Conservation (phyloP, 2,329 filamentous ascomycete genomes). For the Aspergillus tubingensis region DNA sequence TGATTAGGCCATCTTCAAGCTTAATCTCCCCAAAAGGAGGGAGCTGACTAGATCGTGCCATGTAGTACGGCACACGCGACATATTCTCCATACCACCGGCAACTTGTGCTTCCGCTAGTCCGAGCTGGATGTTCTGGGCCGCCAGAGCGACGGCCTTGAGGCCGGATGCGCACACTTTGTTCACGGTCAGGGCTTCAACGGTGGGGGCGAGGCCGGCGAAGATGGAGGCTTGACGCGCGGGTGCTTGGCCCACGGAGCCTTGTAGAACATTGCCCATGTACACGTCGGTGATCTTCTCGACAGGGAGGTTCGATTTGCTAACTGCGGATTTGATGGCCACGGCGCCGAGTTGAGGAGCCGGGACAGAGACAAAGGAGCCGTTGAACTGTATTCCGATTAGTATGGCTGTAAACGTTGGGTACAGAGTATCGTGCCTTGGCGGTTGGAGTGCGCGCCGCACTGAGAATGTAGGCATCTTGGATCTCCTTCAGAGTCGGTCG, state of each 20-base stretch:
- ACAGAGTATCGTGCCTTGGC: constrained; percentile 65
- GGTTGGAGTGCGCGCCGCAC: constrained; percentile 84
- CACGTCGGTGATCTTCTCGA: constrained; percentile 80
- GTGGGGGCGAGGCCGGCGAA: constrained; percentile 81
- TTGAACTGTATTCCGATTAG: constrained; percentile 70
- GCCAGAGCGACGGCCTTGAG: constrained; percentile 89
- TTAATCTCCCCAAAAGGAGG: constrained; percentile 85
- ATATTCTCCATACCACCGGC: constrained; percentile 99
- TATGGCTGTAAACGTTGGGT: background rate
- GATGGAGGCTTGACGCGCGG: constrained; percentile 85
- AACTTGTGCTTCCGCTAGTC: constrained; percentile 81
- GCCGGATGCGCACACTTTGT: constrained; percentile 97
- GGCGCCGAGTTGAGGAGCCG: constrained; percentile 85
- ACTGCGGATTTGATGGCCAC: constrained; percentile 90
- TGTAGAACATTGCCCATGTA: constrained; percentile 98
- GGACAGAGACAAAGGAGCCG: constrained; percentile 78
- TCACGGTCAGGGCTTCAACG: constrained; percentile 88
- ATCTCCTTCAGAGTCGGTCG: constrained; percentile 63
- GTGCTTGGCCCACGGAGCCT: constrained; percentile 81
- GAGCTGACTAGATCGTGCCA: constrained; percentile 76
- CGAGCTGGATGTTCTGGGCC: constrained; percentile 91
- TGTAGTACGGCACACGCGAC: constrained; percentile 89
- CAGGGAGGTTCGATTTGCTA: constrained; percentile 79
- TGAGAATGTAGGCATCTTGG: constrained; percentile 90
- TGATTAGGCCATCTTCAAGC: constrained; percentile 88